Conservation (phyloP, 352 stramenopile species). For the Globisporangium solare region DNA sequence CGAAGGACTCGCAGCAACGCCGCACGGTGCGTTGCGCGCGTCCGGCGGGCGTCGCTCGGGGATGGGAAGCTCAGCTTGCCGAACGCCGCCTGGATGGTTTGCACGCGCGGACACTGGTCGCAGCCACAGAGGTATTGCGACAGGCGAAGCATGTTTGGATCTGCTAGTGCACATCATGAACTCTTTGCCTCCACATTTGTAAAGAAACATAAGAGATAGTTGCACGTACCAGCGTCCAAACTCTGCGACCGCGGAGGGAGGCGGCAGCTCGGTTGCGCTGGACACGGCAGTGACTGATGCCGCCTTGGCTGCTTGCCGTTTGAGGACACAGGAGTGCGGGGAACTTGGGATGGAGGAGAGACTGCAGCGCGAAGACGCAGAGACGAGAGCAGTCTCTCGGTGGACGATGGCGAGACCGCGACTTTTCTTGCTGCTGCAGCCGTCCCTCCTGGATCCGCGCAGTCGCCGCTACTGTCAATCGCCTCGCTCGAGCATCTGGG, state of each 20-base stretch:
- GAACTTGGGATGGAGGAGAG: no score
- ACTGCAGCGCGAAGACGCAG: no score
- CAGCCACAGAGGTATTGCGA: conserved; percentile 53
- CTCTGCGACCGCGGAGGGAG: conserved; percentile 2
- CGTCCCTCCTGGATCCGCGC: no score
- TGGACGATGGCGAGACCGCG: no score
- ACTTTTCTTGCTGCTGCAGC: no score
- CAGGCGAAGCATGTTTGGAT: background rate
- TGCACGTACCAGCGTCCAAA: conserved; percentile 7
- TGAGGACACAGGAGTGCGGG: no score
- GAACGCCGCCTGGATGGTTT: conserved; percentile 39
- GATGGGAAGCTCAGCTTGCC: conserved; percentile 19
- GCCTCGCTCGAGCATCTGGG: no score
- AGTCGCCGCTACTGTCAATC: no score
- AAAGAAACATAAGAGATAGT: background rate
- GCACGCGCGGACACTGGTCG: conserved; percentile 49
- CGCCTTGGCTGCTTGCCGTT: background rate
- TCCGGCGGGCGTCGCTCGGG: conserved; percentile 6
- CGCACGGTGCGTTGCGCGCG: conserved; percentile 5
- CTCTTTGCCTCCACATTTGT: background rate
- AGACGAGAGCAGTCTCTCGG: no score
- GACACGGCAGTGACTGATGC: conserved; percentile 1
- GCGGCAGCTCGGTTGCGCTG: background rate
- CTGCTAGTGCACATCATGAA: background rate
- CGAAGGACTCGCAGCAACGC: conserved; percentile 48